Conservation (phyloP, 2,329 filamentous ascomycete species). For the Penicillium decumbens region DNA sequence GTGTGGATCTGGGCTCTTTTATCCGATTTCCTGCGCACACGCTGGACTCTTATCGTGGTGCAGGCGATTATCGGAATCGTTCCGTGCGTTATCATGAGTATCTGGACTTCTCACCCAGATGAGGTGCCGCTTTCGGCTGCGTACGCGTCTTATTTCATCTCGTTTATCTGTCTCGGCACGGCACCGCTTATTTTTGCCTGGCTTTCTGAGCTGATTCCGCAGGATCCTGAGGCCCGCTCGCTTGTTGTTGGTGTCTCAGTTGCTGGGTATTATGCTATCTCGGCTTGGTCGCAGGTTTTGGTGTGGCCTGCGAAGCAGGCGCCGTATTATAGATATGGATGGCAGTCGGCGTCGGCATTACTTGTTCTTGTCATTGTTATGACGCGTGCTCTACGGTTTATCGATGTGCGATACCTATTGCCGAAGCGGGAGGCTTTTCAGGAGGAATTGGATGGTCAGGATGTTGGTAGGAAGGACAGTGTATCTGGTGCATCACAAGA, state of each 20-base stretch:
- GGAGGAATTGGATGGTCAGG: conserved; percentile 13
- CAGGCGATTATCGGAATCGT: conserved; percentile 49
- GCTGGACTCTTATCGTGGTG: conserved; percentile 49
- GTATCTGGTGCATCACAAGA: neutral
- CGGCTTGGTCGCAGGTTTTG: conserved; percentile 51
- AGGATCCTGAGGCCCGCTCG: conserved; percentile 49
- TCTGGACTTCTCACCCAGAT: conserved; percentile 49
- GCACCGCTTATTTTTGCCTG: conserved; percentile 52
- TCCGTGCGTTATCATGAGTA: conserved; percentile 50
- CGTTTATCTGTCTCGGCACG: conserved; percentile 47
- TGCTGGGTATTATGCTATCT: conserved; percentile 49
- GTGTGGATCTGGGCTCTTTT: conserved; percentile 54
- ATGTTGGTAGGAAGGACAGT: conserved; percentile 8
- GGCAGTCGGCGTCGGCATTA: conserved; percentile 47
- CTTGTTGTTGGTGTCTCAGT: conserved; percentile 50
- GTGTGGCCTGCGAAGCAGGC: conserved; percentile 52
- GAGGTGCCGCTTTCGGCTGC: conserved; percentile 44
- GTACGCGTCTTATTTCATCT: conserved; percentile 52
- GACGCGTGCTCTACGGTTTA: conserved; percentile 42
- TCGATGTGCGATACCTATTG: conserved; percentile 43
- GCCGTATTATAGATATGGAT: conserved; percentile 48
- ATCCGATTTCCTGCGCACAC: conserved; percentile 48
- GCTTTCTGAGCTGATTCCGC: conserved; percentile 49
- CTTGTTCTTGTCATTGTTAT: conserved; percentile 46
- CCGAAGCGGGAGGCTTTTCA: conserved; percentile 22